Evolutionary conservation across 1,284 basidiomycete species (phyloP).

Genomic region (Ustilago cynodontis): DNA sequence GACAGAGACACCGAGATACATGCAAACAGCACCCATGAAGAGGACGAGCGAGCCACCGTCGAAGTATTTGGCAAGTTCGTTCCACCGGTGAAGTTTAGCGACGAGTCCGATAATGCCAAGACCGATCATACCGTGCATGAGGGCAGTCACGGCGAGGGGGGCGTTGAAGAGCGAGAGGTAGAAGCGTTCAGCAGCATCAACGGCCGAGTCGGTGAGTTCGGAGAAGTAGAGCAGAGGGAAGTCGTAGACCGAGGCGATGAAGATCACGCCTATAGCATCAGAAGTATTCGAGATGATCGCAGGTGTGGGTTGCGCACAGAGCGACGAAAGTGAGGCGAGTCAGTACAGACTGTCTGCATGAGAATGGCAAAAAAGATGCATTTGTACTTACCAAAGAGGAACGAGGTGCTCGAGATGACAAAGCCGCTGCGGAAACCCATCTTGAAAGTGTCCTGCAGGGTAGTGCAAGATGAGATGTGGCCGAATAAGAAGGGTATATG

Average conservation of each 20-base stretch:
- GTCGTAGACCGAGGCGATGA: slow-evolving; percentile 65
- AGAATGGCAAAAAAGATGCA: background rate
- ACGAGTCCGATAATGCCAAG: slow-evolving; percentile 64
- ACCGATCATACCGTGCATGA: slow-evolving; percentile 66
- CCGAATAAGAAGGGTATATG: background rate
- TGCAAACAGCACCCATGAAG: slow-evolving; percentile 63
- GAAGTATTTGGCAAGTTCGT: slow-evolving; percentile 68
- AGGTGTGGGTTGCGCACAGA: no score
- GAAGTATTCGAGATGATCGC: no score
- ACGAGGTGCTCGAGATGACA: slow-evolving; percentile 63
- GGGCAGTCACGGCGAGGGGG: slow-evolving; percentile 59
- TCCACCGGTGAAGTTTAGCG: slow-evolving; percentile 68
- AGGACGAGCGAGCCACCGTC: slow-evolving; percentile 64
- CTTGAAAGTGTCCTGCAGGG: slow-evolving; percentile 15
- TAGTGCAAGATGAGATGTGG: background rate
- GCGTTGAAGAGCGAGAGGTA: slow-evolving; percentile 63
- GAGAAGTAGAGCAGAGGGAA: slow-evolving; percentile 65
- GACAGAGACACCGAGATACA: slow-evolving; percentile 63
- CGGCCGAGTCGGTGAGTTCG: slow-evolving; percentile 13
- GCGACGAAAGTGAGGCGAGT: background rate
- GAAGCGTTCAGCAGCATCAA: slow-evolving; percentile 62
- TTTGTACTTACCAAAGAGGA: slow-evolving; percentile 57
- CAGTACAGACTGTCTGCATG: background rate
- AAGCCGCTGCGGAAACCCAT: slow-evolving; percentile 70
- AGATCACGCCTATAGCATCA: slow-evolving; percentile 55